Evolutionary conservation across 148 eudicot genomes (phyloP), one percentile per base, ranked within the genome.

Genomic region (Amaranthus cruentus): DNA sequence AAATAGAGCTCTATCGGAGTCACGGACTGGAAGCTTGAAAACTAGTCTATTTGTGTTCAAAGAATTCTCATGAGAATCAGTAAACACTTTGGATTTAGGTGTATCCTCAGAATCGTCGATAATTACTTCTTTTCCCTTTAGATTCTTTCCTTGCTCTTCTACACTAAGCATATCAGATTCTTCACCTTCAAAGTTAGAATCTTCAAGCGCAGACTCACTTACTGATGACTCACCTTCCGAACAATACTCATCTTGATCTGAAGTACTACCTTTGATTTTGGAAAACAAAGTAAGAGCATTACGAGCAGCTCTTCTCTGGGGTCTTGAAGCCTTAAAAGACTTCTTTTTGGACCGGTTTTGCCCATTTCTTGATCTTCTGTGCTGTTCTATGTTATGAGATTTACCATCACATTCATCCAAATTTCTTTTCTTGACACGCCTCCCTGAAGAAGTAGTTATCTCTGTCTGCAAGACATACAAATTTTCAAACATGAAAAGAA

Each of bases 261-360:
- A 68, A 46, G 86, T 77, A 64, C 70, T 71, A 60, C 98, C 93
- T n/a, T 81, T 91, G 70, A 91, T 84, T 84, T 83, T 85, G 15
- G 97, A 91, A 87, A 95, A 88, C 59, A 90, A 80, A 74, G 83
- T 84, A 73, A 88, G 90, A 63, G 99, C 99, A 82, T 95, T 92
- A 50, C 96, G 88, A 53, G 99, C 99, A 77, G 99, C 99, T 79
- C 90, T 92, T 84, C 99, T 87, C 75, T 70, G 90, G 62, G 99
- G 99, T 81, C 99, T 88, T 38, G 83, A 84, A 38, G 89, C 85
- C 82, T 90, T 92, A 13, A 84, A 81, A 49, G 83, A 81, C 74
- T 90, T 87, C 82, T 83, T 90, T 81, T 78, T 85, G 10, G 83
- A 80, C 56, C 68, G 42, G 80, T 86, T 88, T 65, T 72, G 80